Percentiles rank a stretch among this genome's conserved stretches.
phyloP scores from a whole-genome alignment of 305 asterid species.

The Fraxinus baroniana region DNA sequence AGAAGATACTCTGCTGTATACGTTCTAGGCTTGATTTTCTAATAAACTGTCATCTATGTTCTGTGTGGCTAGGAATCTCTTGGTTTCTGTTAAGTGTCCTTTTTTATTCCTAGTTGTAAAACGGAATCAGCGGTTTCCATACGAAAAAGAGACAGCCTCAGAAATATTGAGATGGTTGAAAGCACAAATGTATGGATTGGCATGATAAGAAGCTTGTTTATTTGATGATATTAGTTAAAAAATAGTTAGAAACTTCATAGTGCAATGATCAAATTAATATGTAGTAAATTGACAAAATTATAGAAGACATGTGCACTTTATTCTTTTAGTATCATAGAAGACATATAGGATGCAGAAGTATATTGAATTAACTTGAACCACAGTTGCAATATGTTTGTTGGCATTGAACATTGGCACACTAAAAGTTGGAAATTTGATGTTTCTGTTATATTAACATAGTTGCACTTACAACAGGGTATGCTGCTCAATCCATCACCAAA shows the following conservation, averaged over 20 bases:
- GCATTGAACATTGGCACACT: not conserved
- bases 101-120: not conserved
- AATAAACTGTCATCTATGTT: not conserved
- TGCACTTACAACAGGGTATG: slow-evolving; percentile 27
- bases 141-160: not conserved
- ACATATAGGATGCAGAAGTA: not conserved
- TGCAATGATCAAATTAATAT: not conserved
- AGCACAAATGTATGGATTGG: not conserved
- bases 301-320: not conserved
- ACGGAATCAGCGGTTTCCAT: not conserved
- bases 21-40: not conserved
- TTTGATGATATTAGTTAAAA: not conserved
- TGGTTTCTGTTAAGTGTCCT: not conserved
- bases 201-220: not conserved
- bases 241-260: not conserved
- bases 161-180: not conserved
- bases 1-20: not conserved
- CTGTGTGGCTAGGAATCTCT: not conserved
- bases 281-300: not conserved
- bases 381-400: not conserved
- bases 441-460: not conserved
- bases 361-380: not conserved
- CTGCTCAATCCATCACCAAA: slow-evolving; percentile 23
- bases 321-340: not conserved
- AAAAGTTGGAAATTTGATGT: not conserved